Percentiles rank a stretch among this genome's conserved stretches.
Evolutionary conservation across 306 rosid genomes (phyloP).

Genomic region (Lupinus albus): DNA sequence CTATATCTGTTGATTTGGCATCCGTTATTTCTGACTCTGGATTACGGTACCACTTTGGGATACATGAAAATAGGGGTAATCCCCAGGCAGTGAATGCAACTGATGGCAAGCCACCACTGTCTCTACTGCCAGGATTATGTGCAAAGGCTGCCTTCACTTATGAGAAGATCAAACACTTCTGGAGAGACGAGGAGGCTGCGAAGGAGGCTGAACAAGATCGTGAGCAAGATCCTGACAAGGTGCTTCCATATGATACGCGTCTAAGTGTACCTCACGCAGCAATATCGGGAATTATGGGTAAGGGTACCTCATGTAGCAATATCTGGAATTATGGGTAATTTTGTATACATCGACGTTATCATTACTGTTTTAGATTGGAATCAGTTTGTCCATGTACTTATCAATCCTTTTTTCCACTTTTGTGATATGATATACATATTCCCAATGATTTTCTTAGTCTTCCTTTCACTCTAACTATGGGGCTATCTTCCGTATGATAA

Average conservation of each 20-base stretch:
- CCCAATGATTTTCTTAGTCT: no score
- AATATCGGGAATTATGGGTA: no score
- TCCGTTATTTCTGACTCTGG: slow-evolving; percentile 68
- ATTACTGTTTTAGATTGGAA: slow-evolving; percentile 28
- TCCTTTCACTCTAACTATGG: no score
- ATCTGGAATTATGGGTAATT: slow-evolving; percentile 75
- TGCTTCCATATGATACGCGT: slow-evolving; percentile 60
- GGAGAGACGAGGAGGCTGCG: slow-evolving; percentile 54
- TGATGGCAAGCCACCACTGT: slow-evolving; percentile 49
- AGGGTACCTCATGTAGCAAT: slow-evolving; percentile 73
- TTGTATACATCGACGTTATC: slow-evolving; percentile 25
- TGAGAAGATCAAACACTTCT: slow-evolving; percentile 63
- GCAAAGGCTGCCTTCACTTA: slow-evolving; percentile 81
- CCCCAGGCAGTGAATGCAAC: slow-evolving; percentile 59
- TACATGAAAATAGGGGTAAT: slow-evolving; percentile 70
- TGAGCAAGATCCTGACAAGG: slow-evolving; percentile 33
- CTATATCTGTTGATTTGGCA: slow-evolving; percentile 71
- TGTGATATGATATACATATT: not conserved
- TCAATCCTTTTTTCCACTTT: slow-evolving; percentile 3
- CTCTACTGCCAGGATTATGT: slow-evolving; percentile 75
- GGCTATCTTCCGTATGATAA: no score
- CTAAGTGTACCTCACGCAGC: slow-evolving; percentile 78
- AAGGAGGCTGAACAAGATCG: slow-evolving; percentile 39
- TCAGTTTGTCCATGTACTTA: not conserved
- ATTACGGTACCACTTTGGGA: slow-evolving; percentile 73